Evolutionary conservation across 1,284 basidiomycete genomes (phyloP).

Genomic region (Malassezia nana): DNA sequence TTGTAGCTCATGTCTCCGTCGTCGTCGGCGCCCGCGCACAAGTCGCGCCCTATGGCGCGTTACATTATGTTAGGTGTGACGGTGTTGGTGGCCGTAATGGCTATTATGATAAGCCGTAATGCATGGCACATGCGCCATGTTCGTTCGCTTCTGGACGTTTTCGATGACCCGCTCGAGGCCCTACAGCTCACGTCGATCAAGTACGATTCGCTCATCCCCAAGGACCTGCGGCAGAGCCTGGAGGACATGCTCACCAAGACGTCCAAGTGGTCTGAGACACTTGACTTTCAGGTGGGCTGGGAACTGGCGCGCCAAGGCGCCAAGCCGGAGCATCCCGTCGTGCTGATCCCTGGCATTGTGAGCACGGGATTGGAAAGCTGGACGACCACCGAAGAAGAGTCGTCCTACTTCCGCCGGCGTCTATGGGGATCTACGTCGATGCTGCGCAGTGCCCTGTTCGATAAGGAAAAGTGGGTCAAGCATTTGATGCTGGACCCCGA

Average conservation of each 20-base stretch:
- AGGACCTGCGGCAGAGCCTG: constrained; percentile 36
- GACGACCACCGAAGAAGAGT: constrained; percentile 30
- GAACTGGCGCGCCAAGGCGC: constrained; percentile 25
- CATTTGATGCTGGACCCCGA: constrained; percentile 77
- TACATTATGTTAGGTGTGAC: background rate
- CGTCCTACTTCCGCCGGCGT: constrained; percentile 39
- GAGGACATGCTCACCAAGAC: constrained; percentile 35
- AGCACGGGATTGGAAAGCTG: constrained; percentile 45
- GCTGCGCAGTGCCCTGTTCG: constrained; percentile 75
- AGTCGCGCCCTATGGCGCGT: background rate
- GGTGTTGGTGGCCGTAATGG: background rate
- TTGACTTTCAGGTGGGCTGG: constrained; percentile 40
- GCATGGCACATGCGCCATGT: background rate
- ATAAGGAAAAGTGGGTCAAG: constrained; percentile 75
- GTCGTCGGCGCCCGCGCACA: background rate
- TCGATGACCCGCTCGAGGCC: constrained; percentile 36
- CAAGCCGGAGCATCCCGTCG: constrained; percentile 39
- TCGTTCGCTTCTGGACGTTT: constrained; percentile 14
- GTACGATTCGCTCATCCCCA: constrained; percentile 34
- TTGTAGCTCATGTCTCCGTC: background rate
- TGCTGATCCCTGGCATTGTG: constrained; percentile 45
- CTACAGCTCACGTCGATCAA: constrained; percentile 29
- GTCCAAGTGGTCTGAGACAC: constrained; percentile 38
- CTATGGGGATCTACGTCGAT: constrained; percentile 55
- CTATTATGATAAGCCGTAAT: background rate